Percentiles rank a stretch among this genome's conserved stretches.
Conservation (phyloP, 139 green algal genomes). For the Deuterostichococcus epilithicus region DNA sequence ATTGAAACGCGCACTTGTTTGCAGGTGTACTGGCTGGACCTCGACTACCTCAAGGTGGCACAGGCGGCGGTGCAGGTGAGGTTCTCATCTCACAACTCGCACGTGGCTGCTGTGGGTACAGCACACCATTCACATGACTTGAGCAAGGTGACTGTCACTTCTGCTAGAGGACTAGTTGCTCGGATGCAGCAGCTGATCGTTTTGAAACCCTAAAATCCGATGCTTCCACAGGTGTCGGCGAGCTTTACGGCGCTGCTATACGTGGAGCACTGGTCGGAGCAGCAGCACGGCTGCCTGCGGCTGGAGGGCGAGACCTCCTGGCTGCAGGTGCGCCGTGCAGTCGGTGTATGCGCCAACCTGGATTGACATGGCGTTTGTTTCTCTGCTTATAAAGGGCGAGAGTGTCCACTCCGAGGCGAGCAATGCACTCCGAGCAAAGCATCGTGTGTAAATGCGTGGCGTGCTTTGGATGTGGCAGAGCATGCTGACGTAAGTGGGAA, state of each 20-base stretch:
- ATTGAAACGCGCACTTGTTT: too few relatives aligned
- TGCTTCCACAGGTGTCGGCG: conserved; percentile 30
- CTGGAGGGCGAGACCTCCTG: not conserved
- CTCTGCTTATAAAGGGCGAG: too few relatives aligned
- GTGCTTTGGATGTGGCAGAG: not conserved
- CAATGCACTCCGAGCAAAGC: too few relatives aligned
- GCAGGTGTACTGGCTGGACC: conserved; percentile 68
- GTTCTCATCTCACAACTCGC: too few relatives aligned
- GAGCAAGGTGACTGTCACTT: too few relatives aligned
- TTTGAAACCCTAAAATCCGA: too few relatives aligned
- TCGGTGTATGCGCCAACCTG: not conserved
- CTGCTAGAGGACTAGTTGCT: too few relatives aligned
- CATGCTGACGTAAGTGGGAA: not conserved
- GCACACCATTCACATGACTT: too few relatives aligned
- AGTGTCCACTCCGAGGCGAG: too few relatives aligned
- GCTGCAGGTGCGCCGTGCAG: not conserved
- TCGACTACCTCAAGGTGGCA: conserved; percentile 70
- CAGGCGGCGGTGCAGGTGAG: conserved; percentile 34
- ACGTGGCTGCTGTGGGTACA: too few relatives aligned
- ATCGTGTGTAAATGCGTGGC: too few relatives aligned
- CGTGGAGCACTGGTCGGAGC: conserved; percentile 65
- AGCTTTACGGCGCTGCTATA: conserved; percentile 77
- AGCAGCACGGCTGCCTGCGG: conserved; percentile 32
- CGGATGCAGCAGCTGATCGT: too few relatives aligned
- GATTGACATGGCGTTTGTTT: not conserved